These are phyloP conservation scores for Inga laurina DNA, from an alignment of 306 rosid species.

Conservation along the genomic window DNA sequence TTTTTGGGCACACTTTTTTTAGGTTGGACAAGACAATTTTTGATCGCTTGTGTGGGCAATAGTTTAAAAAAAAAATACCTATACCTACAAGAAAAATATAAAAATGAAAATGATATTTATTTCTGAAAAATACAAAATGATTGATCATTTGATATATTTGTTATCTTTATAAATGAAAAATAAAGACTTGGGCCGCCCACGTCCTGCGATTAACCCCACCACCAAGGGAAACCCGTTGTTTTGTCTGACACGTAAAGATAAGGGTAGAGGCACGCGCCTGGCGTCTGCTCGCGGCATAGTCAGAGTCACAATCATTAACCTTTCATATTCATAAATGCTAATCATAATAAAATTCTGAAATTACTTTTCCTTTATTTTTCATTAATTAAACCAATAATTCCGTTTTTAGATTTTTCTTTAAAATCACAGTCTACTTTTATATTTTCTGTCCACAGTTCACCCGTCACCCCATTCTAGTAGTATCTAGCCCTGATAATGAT, in stretches of 20 bases:
- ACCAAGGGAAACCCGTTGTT: not conserved
- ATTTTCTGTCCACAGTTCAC: not conserved
- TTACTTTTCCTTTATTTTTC: not conserved
- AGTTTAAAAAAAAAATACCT: too few relatives aligned
- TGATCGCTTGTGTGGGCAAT: too few relatives aligned
- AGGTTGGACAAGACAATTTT: too few relatives aligned
- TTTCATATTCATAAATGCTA: constrained; percentile 16
- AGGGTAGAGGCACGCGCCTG: constrained; percentile 41
- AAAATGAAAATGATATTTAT: too few relatives aligned
- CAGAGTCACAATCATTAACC: not conserved
- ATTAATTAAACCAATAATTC: not conserved
- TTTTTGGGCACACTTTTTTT: too few relatives aligned
- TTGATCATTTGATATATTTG: too few relatives aligned
- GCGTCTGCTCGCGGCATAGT: constrained; percentile 32
- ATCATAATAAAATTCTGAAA: not conserved
- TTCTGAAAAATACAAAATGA: too few relatives aligned
- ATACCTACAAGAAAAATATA: too few relatives aligned
- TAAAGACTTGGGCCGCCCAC: not conserved
- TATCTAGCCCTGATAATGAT: not conserved
- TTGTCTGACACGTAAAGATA: constrained; percentile 34
- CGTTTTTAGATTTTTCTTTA: not conserved
- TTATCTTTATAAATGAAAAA: not conserved
- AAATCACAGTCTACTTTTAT: too few relatives aligned
- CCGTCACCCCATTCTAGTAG: not conserved
- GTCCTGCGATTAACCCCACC: not conserved